A percentile compares a stretch with the other conserved stretches of the same genome.
Conservation (phyloP, 768 basidiomycete genomes). For the Russula ochroleuca region DNA sequence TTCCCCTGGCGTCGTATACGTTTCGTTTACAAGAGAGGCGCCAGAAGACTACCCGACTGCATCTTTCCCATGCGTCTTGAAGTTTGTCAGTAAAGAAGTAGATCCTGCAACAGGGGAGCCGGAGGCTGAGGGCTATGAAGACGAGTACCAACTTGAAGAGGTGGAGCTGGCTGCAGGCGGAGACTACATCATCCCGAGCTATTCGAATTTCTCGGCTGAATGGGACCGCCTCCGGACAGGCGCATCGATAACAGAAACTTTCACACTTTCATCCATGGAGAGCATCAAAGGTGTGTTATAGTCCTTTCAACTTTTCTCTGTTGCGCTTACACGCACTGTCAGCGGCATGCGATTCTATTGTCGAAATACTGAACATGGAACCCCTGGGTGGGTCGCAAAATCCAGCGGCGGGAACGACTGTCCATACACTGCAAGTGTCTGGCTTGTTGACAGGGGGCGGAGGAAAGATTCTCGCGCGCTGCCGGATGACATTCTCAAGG, state of each 20-base stretch:
- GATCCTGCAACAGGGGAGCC: slow-evolving; percentile 94
- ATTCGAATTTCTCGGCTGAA: slow-evolving; percentile 86
- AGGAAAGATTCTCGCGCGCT: slow-evolving; percentile 92
- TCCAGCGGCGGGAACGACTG: slow-evolving; percentile 67
- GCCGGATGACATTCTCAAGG: slow-evolving; percentile 90
- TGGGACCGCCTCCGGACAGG: slow-evolving; percentile 89
- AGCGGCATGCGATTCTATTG: slow-evolving; percentile 96
- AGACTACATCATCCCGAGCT: slow-evolving; percentile 95
- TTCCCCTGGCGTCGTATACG: slow-evolving; percentile 86
- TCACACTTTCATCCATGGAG: slow-evolving; percentile 87
- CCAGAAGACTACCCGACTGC: slow-evolving; percentile 75
- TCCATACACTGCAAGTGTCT: slow-evolving; percentile 92
- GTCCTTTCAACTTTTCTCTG: slow-evolving; percentile 14
- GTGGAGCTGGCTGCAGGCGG: slow-evolving; percentile 82
- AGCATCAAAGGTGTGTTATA: slow-evolving; percentile 76
- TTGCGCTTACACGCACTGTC: slow-evolving; percentile 27
- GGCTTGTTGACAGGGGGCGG: slow-evolving; percentile 89
- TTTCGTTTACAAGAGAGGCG: slow-evolving; percentile 82
- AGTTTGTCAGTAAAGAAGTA: slow-evolving; percentile 95
- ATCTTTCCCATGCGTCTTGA: slow-evolving; percentile 87
- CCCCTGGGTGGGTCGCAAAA: slow-evolving; percentile 86
- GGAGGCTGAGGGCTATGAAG: slow-evolving; percentile 98
- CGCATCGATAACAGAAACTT: slow-evolving; percentile 84
- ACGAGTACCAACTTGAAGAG: slow-evolving; percentile 97
- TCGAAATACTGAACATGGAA: slow-evolving; percentile 97